Evolutionary conservation across 164 flowering plant genomes (phyloP).

Genomic region (Berberis thunbergii): DNA sequence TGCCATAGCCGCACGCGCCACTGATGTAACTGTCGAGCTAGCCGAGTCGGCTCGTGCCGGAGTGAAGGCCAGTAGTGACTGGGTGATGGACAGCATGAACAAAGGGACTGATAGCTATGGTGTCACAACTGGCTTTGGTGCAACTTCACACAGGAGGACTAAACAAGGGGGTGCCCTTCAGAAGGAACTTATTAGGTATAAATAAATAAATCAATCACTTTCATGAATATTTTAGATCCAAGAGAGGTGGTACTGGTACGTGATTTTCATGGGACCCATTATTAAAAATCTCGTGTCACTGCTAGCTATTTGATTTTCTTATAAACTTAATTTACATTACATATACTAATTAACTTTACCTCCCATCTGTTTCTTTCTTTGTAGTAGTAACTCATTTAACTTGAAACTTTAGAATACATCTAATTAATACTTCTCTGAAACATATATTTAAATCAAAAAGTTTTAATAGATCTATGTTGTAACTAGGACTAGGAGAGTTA

Average conservation of each 20-base stretch:
- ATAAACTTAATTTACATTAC: too few relatives aligned
- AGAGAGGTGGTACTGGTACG: not conserved
- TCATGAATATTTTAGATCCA: too few relatives aligned
- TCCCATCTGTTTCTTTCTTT: too few relatives aligned
- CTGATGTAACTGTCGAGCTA: conserved; percentile 35
- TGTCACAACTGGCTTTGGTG: conserved; percentile 63
- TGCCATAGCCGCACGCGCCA: conserved; percentile 25
- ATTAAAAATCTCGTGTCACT: not conserved
- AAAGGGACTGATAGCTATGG: conserved; percentile 60
- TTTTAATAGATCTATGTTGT: too few relatives aligned
- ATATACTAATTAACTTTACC: too few relatives aligned
- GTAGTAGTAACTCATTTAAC: too few relatives aligned
- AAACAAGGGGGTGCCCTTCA: conserved; percentile 53
- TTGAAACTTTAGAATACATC: too few relatives aligned
- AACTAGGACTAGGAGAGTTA: too few relatives aligned
- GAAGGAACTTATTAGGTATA: conserved; percentile 53
- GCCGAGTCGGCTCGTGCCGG: conserved; percentile 39
- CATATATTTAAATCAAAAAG: too few relatives aligned
- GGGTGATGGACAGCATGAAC: conserved; percentile 59
- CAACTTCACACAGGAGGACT: conserved; percentile 57
- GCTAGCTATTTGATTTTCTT: too few relatives aligned
- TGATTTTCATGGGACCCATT: not conserved
- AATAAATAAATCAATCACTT: not conserved
- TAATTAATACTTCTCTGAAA: too few relatives aligned
- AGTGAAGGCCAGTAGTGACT: conserved; percentile 52